Evolutionary conservation across 2,329 filamentous ascomycete genomes (phyloP).

Genomic region (Venturiaceae sp.): DNA sequence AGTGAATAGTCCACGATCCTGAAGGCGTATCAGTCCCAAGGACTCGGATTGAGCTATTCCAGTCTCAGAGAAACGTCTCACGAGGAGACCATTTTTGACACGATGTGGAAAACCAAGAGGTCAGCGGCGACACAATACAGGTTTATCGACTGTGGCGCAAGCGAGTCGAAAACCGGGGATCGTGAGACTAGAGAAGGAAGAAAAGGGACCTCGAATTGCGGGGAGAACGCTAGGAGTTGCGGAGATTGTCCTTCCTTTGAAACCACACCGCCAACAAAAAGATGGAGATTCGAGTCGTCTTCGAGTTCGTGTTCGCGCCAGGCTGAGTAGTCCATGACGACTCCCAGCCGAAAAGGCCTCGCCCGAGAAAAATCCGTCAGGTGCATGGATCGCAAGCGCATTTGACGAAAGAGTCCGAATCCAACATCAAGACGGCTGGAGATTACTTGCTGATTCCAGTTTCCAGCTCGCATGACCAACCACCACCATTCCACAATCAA

Average conservation of each 20-base stretch:
- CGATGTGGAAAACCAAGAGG: not conserved
- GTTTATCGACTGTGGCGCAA: not conserved
- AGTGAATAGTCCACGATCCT: not conserved
- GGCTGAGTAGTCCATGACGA: not conserved
- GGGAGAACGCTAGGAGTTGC: not conserved
- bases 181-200: not conserved
- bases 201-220: not conserved
- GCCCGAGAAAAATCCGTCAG: not conserved
- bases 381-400: not conserved
- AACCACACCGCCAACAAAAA: not conserved
- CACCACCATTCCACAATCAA: not conserved
- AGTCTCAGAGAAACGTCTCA: not conserved
- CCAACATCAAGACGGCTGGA: not conserved
- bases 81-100: not conserved
- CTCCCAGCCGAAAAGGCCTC: not conserved
- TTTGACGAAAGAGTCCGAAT: not conserved
- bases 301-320: no score
- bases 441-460: not conserved
- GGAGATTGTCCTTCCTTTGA: not conserved
- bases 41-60: not conserved
- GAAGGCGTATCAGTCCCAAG: not conserved
- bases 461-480: not conserved
- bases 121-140: not conserved
- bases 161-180: not conserved
- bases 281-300: not conserved